A percentile compares a stretch with the other conserved stretches of the same genome.
Evolutionary conservation across 805 yeast genomes (phyloP).

Genomic region (Candida multigemmis): DNA sequence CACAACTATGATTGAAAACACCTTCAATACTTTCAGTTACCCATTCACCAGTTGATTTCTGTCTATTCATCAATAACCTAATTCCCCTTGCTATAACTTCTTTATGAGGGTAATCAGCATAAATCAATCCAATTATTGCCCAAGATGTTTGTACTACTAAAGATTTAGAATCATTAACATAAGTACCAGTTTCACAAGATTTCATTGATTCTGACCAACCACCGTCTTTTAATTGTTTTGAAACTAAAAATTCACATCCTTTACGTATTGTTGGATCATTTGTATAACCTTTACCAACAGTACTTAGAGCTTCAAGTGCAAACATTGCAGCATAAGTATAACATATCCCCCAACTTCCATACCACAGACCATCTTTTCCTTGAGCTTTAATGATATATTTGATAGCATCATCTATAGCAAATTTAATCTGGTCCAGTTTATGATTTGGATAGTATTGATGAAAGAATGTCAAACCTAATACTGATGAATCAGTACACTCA

Average conservation of each 20-base stretch:
- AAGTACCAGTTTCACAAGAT: slow-evolving; percentile 72
- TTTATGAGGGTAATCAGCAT: slow-evolving; percentile 73
- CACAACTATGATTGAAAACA: slow-evolving; percentile 85
- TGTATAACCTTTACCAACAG: slow-evolving; percentile 54
- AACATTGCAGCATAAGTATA: slow-evolving; percentile 96
- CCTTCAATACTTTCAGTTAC: slow-evolving; percentile 82
- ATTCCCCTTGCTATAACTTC: slow-evolving; percentile 57
- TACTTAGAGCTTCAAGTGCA: slow-evolving; percentile 84
- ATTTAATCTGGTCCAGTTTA: slow-evolving; percentile 51
- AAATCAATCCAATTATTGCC: slow-evolving; percentile 74
- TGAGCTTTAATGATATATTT: slow-evolving; percentile 64
- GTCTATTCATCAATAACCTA: slow-evolving; percentile 53
- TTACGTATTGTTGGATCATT: slow-evolving; percentile 53
- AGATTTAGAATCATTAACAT: slow-evolving; percentile 57
- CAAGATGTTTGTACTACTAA: slow-evolving; percentile 87
- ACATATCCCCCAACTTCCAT: slow-evolving; percentile 98
- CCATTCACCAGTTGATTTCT: slow-evolving; percentile 76
- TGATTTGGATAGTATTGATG: slow-evolving; percentile 54
- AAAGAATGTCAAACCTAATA: slow-evolving; percentile 79
- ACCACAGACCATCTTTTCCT: slow-evolving; percentile 85
- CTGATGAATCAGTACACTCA: slow-evolving; percentile 95
- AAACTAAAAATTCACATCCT: slow-evolving; percentile 80
- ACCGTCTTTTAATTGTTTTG: slow-evolving; percentile 77
- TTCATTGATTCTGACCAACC: slow-evolving; percentile 98
- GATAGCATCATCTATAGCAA: slow-evolving; percentile 69